These are phyloP conservation scores for Phlyctochytrium arcticum DNA, from an alignment of 192 early-diverging fungal species.

Conservation along the genomic window DNA sequence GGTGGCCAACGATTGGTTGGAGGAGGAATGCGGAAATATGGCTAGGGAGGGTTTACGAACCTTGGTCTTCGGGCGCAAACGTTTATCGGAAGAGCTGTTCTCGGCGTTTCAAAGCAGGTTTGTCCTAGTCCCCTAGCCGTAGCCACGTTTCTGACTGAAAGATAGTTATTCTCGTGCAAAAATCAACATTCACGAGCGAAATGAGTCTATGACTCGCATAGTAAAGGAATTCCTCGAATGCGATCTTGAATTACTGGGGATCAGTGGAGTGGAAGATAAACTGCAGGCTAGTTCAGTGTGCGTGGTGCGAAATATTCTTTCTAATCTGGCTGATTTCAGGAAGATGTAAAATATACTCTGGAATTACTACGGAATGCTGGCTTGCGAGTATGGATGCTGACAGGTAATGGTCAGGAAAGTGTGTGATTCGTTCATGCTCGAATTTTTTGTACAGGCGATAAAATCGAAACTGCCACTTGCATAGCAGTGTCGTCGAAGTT, in stretches of 20 bases:
- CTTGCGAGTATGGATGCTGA: slow-evolving; percentile 95
- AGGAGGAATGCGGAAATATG: slow-evolving; percentile 97
- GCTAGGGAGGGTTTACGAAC: slow-evolving; percentile 92
- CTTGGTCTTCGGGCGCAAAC: slow-evolving; percentile 83
- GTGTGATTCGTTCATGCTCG: neutral
- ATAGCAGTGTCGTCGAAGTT: slow-evolving; percentile 91
- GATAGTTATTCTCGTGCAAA: slow-evolving; percentile 54
- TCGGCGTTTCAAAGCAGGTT: slow-evolving; percentile 22
- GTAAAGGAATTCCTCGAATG: slow-evolving; percentile 67
- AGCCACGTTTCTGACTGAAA: neutral
- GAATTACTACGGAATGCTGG: slow-evolving; percentile 89
- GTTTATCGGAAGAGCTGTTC: slow-evolving; percentile 62
- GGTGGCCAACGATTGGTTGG: slow-evolving; percentile 92
- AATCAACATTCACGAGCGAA: slow-evolving; percentile 61
- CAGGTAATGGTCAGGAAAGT: slow-evolving; percentile 30
- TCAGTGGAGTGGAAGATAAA: slow-evolving; percentile 96
- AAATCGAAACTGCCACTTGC: slow-evolving; percentile 94
- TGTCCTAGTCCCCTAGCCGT: neutral
- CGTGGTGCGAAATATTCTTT: neutral
- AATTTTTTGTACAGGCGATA: slow-evolving; percentile 56
- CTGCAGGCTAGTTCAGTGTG: slow-evolving; percentile 53
- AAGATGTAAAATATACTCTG: slow-evolving; percentile 83
- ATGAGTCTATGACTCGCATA: slow-evolving; percentile 61
- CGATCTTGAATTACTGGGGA: slow-evolving; percentile 84
- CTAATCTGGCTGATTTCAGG: slow-evolving; percentile 14